phyloP scores from a whole-genome alignment of 2,329 filamentous ascomycete species.

The Ceratocystiopsis sp. region DNA sequence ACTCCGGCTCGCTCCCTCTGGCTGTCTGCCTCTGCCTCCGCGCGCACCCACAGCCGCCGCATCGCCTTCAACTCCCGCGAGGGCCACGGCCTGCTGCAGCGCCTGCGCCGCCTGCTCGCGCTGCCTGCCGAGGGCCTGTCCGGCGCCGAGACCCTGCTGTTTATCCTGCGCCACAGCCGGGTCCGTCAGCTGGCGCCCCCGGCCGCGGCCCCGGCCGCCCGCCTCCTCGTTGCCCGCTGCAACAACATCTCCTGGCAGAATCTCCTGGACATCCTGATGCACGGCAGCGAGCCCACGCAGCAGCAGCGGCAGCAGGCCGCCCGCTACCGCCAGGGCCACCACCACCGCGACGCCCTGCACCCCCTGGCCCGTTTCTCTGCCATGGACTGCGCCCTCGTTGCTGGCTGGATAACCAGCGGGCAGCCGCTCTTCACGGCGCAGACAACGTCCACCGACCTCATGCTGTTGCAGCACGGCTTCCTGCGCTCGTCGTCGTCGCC shows the following conservation, averaged over 20 bases:
- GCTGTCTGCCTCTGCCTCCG: not conserved
- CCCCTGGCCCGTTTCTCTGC: not conserved
- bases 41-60: not conserved
- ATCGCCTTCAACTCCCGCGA: conserved; percentile 1
- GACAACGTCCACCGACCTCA: not conserved
- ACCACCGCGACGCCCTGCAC: not conserved
- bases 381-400: not conserved
- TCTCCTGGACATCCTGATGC: not conserved
- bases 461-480: not conserved
- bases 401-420: not conserved
- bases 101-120: conserved; percentile 1
- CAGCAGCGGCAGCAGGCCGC: not conserved
- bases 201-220: not conserved
- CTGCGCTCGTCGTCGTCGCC: not conserved
- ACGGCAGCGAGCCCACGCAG: not conserved
- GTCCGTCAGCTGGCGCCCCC: conserved; percentile 1
- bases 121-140: not conserved
- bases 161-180: conserved; percentile 3
- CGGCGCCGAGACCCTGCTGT: not conserved
- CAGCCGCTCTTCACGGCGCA: conserved; percentile 2
- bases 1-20: not conserved
- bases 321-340: not conserved
- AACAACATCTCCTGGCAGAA: conserved; percentile 4
- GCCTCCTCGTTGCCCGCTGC: not conserved
- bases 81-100: not conserved